These are phyloP conservation scores for Lentinus tigrinus DNA, from an alignment of 768 basidiomycete genomes.

Conservation along the genomic window DNA sequence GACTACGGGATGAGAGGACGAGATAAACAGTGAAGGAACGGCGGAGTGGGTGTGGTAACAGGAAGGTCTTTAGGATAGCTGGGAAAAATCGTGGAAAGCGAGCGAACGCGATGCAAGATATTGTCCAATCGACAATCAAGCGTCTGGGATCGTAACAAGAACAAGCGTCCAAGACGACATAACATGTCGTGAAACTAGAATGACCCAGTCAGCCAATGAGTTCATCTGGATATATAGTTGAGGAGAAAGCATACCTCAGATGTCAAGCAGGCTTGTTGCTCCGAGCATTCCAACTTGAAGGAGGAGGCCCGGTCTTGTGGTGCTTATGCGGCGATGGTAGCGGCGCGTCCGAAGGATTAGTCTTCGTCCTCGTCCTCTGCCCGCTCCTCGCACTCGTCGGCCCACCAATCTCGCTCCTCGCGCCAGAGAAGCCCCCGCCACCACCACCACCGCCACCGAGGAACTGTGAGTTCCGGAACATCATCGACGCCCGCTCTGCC, in stretches of 20 bases:
- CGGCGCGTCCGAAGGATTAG: conserved; percentile 28
- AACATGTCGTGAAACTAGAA: no score
- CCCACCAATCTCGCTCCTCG: conserved; percentile 9
- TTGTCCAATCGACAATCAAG: background rate
- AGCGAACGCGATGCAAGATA: background rate
- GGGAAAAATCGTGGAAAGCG: background rate
- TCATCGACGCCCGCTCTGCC: conserved; percentile 28
- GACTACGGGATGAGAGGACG: background rate
- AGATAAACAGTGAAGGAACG: background rate
- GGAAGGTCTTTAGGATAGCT: background rate
- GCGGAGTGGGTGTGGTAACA: background rate
- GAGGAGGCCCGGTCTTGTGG: conserved; percentile 25
- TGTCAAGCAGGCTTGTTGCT: conserved; percentile 12
- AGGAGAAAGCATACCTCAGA: background rate
- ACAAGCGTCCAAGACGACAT: background rate
- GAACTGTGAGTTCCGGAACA: conserved; percentile 14
- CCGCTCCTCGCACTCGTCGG: conserved; percentile 17
- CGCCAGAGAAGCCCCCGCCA: conserved; percentile 11
- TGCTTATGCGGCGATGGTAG: conserved; percentile 11
- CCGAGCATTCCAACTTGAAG: conserved; percentile 33
- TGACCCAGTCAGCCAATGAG: no score
- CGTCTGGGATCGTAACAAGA: background rate
- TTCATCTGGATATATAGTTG: no score
- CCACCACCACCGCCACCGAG: conserved; percentile 6
- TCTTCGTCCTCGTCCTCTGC: conserved; percentile 29